Conservation (phyloP, 2,329 filamentous ascomycete species). For the Colletotrichum musicola region DNA sequence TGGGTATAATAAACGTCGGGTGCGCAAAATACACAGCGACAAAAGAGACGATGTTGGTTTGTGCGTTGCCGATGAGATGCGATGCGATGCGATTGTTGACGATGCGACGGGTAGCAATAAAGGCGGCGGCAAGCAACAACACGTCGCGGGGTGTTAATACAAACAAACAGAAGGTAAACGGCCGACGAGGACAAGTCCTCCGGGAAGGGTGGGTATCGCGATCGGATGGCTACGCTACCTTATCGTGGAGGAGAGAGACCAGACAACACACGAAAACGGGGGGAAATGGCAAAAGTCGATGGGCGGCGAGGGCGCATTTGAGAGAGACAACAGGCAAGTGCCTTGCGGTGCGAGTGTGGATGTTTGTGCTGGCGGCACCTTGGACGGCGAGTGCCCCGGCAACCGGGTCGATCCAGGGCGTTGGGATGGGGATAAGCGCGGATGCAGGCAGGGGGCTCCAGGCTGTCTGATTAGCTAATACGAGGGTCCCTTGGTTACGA, state of each 20-base stretch:
- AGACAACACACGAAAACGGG: background rate
- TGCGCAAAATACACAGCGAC: conserved; percentile 18
- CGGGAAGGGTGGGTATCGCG: conserved; percentile 23
- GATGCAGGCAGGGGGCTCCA: background rate
- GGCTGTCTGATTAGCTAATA: conserved; percentile 15
- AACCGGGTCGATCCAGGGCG: conserved; percentile 36
- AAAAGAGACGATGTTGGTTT: conserved; percentile 32
- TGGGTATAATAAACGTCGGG: conserved; percentile 13
- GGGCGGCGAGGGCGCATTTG: conserved; percentile 26
- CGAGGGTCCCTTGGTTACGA: no score
- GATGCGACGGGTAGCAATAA: conserved; percentile 13
- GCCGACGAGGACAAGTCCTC: conserved; percentile 36
- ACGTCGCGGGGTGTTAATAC: conserved; percentile 29
- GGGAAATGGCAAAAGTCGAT: conserved; percentile 9
- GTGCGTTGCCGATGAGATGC: conserved; percentile 13
- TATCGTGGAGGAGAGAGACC: background rate
- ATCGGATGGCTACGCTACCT: conserved; percentile 9
- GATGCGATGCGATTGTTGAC: background rate
- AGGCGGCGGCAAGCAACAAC: conserved; percentile 11
- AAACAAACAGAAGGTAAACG: conserved; percentile 20
- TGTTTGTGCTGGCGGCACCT: conserved; percentile 35
- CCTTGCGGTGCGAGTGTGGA: conserved; percentile 19
- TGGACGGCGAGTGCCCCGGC: conserved; percentile 43
- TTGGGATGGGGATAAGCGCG: conserved; percentile 34
- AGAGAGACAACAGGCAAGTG: conserved; percentile 10